These are phyloP conservation scores for Ophiostoma pallidulum DNA, from an alignment of 2,329 filamentous ascomycete species.

Conservation along the genomic window DNA sequence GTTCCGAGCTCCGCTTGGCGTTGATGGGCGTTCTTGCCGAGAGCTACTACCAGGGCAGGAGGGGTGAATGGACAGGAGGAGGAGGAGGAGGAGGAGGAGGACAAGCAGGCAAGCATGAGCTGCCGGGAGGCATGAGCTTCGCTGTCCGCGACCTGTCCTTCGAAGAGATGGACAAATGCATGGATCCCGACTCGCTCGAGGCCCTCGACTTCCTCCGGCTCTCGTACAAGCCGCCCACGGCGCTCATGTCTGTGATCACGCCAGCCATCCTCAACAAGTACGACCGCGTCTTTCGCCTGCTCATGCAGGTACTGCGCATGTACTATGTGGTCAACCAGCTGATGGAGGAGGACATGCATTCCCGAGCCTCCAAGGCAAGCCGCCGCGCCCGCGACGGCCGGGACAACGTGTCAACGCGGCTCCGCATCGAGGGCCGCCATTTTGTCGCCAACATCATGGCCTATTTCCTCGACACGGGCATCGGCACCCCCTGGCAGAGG, in stretches of 20 bases:
- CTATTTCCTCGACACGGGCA: constrained; percentile 73
- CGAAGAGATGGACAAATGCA: constrained; percentile 71
- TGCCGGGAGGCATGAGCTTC: constrained; percentile 70
- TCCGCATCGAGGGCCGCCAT: constrained; percentile 69
- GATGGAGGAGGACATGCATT: constrained; percentile 38
- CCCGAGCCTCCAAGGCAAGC: neutral
- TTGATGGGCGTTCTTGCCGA: constrained; percentile 79
- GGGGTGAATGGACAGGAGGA: neutral
- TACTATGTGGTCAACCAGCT: constrained; percentile 63
- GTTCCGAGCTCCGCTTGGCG: constrained; percentile 81
- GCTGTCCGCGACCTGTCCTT: constrained; percentile 70
- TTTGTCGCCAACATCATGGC: constrained; percentile 64
- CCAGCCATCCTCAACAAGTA: constrained; percentile 64
- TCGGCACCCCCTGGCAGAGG: constrained; percentile 60
- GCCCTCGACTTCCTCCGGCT: constrained; percentile 89
- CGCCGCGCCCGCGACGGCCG: neutral
- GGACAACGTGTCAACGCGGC: constrained; percentile 33
- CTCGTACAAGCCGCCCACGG: constrained; percentile 67
- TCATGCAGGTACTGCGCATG: constrained; percentile 71
- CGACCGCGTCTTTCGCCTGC: constrained; percentile 71
- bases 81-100: neutral
- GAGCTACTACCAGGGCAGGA: constrained; percentile 41
- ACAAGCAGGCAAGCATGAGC: constrained; percentile 21
- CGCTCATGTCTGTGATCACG: constrained; percentile 66
- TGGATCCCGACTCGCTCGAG: constrained; percentile 72